These are phyloP conservation scores for Trichophyton equinum DNA, from an alignment of 2,329 filamentous ascomycete species.

Conservation along the genomic window DNA sequence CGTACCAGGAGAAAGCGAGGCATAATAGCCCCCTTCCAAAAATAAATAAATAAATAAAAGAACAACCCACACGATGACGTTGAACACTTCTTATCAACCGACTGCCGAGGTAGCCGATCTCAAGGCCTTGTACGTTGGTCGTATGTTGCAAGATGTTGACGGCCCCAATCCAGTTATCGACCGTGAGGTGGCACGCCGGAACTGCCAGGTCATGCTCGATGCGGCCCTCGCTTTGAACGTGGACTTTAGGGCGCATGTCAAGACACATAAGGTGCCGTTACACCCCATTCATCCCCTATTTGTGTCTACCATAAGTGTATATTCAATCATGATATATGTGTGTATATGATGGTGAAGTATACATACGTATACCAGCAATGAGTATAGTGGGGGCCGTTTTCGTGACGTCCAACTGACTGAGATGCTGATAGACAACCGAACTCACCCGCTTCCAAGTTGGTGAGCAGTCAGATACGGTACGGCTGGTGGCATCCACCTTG, in stretches of 20 bases:
- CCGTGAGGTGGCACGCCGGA: constrained; percentile 48
- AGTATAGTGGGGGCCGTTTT: not conserved
- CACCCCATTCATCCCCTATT: not conserved
- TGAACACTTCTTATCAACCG: not conserved
- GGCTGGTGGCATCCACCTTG: constrained; percentile 59
- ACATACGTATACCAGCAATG: not conserved
- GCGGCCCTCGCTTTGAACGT: constrained; percentile 48
- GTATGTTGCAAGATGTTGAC: constrained; percentile 45
- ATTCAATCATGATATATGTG: not conserved
- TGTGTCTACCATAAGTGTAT: not conserved
- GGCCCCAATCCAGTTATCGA: constrained; percentile 58
- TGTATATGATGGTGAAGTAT: not conserved
- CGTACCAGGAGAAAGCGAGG: not conserved
- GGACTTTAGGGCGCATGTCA: constrained; percentile 62
- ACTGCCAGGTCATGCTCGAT: constrained; percentile 59
- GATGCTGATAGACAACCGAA: constrained; percentile 41
- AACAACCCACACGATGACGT: not conserved
- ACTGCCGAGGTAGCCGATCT: constrained; percentile 4
- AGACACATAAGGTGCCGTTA: constrained; percentile 54
- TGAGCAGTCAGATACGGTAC: constrained; percentile 36
- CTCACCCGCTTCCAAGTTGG: constrained; percentile 57
- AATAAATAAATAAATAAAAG: not conserved
- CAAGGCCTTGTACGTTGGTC: constrained; percentile 41
- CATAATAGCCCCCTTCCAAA: not conserved
- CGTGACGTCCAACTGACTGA: not conserved